Conservation (phyloP, 768 basidiomycete genomes). For the Suillus spraguei region DNA sequence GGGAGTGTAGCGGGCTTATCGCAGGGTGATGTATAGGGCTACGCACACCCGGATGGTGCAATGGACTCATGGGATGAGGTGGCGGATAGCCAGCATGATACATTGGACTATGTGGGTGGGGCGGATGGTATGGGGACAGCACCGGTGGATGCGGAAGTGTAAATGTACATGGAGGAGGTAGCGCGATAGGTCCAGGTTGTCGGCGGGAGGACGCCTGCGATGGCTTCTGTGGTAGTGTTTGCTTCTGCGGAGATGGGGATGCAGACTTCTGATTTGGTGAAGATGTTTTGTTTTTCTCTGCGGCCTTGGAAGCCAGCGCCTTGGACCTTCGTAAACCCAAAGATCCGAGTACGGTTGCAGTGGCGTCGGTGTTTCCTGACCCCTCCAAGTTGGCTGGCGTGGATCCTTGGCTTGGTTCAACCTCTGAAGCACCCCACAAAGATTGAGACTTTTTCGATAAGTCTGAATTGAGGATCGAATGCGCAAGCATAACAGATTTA, state of each 20-base stretch:
- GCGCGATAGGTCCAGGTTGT: slow-evolving; percentile 71
- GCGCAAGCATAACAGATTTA: slow-evolving; percentile 14
- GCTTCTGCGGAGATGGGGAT: slow-evolving; percentile 12
- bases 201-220: slow-evolving; percentile 37
- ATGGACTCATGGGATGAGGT: slow-evolving; percentile 33
- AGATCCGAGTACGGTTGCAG: slow-evolving; percentile 28
- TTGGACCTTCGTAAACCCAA: slow-evolving; percentile 33
- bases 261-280: slow-evolving; percentile 22
- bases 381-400: slow-evolving; percentile 22
- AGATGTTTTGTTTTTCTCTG: slow-evolving; percentile 25
- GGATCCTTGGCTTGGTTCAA: slow-evolving; percentile 17
- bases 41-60: slow-evolving; percentile 42
- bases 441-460: slow-evolving; percentile 14
- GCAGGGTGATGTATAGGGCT: slow-evolving; percentile 34
- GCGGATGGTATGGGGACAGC: slow-evolving; percentile 30
- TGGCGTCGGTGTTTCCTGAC: slow-evolving; percentile 15
- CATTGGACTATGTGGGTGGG: slow-evolving; percentile 40
- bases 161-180: slow-evolving; percentile 59
- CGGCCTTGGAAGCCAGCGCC: slow-evolving; percentile 21
- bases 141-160: slow-evolving; percentile 41
- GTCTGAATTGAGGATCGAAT: slow-evolving; percentile 20
- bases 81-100: slow-evolving; percentile 39
- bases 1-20: slow-evolving; percentile 20
- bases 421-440: slow-evolving; percentile 21
- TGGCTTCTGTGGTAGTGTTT: slow-evolving; percentile 14